phyloP scores from a whole-genome alignment of 352 stramenopile genomes.

The Phytophthora hibernalis region DNA sequence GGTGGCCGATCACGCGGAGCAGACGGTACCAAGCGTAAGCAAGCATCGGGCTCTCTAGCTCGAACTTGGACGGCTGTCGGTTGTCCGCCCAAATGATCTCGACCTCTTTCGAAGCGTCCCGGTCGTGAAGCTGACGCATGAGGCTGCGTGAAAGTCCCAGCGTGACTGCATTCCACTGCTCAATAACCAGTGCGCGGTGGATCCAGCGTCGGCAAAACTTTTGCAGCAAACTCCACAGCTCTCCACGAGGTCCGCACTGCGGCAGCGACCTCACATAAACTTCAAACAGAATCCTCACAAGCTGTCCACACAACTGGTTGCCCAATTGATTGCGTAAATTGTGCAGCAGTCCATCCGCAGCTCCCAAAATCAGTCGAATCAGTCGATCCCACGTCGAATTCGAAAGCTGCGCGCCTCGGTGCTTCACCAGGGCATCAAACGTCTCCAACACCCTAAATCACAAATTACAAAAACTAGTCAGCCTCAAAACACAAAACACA shows the following conservation, averaged over 20 bases:
- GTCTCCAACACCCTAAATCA: constrained; percentile 72
- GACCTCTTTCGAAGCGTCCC: constrained; percentile 62
- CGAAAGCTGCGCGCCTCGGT: constrained; percentile 61
- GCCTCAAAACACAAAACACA: too few species aligned
- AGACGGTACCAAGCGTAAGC: constrained; percentile 88
- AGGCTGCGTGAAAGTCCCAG: constrained; percentile 77
- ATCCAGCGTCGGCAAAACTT: constrained; percentile 91
- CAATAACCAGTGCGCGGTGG: constrained; percentile 84
- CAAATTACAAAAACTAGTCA: too few species aligned
- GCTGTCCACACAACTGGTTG: constrained; percentile 75
- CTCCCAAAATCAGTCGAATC: constrained; percentile 79
- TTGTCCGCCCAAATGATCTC: constrained; percentile 82
- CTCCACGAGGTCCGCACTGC: constrained; percentile 71
- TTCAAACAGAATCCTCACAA: constrained; percentile 83
- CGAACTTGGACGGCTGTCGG: constrained; percentile 68
- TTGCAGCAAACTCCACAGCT: constrained; percentile 82
- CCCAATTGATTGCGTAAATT: constrained; percentile 75
- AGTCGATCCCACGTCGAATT: constrained; percentile 87
- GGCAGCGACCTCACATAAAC: constrained; percentile 77
- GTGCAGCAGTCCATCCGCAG: constrained; percentile 81
- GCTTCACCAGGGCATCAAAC: constrained; percentile 79
- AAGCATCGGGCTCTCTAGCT: constrained; percentile 76
- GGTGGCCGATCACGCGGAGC: constrained; percentile 83
- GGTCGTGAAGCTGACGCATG: constrained; percentile 73
- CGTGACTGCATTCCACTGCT: constrained; percentile 87